phyloP scores from a whole-genome alignment of 2,329 filamentous ascomycete genomes.

The Trichophyton verrucosum region DNA sequence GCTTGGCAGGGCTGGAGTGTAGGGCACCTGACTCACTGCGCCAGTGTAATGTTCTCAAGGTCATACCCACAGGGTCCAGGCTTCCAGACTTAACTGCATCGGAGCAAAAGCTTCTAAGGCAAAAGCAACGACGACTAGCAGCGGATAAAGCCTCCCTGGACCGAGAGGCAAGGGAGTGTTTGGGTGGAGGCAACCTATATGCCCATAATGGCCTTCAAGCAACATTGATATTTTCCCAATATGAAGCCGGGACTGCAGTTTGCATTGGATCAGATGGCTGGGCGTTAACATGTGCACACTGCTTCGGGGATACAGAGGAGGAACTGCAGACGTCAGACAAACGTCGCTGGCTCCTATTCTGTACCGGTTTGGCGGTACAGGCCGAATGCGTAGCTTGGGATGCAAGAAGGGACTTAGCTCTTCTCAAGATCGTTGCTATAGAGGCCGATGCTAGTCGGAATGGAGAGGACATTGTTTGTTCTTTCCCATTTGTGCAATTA shows the following conservation, averaged over 20 bases:
- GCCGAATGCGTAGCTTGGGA: constrained; percentile 35
- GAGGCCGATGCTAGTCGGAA: background rate
- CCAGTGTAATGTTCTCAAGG: background rate
- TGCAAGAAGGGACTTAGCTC: constrained; percentile 34
- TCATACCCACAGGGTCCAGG: background rate
- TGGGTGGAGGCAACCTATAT: background rate
- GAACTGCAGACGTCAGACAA: constrained; percentile 22
- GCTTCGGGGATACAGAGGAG: constrained; percentile 33
- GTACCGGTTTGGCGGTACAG: constrained; percentile 29
- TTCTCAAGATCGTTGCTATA: constrained; percentile 31
- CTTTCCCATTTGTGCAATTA: constrained; percentile 15
- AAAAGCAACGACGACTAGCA: constrained; percentile 1
- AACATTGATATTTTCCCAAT: constrained; percentile 37
- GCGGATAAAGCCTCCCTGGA: background rate
- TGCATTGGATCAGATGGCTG: constrained; percentile 36
- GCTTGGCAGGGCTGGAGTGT: background rate
- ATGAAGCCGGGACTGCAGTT: constrained; percentile 41
- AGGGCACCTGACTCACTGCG: background rate
- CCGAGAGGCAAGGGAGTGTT: background rate
- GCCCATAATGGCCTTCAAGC: constrained; percentile 6
- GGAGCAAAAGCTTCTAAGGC: background rate
- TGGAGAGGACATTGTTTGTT: background rate
- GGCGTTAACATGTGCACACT: constrained; percentile 41
- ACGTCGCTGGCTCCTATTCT: constrained; percentile 35
- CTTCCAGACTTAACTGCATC: background rate